A percentile compares a stretch with the other conserved stretches of the same genome.
phyloP scores from a whole-genome alignment of 2,329 filamentous ascomycete species.

The Pyrenophora graminea region DNA sequence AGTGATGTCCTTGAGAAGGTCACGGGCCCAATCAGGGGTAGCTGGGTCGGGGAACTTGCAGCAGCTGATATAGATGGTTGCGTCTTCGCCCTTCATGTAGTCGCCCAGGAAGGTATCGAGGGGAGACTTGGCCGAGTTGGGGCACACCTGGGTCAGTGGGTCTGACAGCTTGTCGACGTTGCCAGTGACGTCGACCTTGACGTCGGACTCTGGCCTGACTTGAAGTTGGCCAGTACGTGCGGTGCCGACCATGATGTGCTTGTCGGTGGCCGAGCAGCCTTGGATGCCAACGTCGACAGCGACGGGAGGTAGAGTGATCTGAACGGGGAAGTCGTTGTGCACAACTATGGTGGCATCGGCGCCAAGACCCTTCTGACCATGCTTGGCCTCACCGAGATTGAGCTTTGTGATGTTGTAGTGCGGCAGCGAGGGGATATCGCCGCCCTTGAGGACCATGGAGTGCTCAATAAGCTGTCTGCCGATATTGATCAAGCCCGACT shows the following conservation, averaged over 20 bases:
- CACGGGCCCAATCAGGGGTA: slow-evolving; percentile 80
- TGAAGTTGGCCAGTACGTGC: slow-evolving; percentile 70
- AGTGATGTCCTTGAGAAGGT: slow-evolving; percentile 79
- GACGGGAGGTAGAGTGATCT: slow-evolving; percentile 75
- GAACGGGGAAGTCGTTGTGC: slow-evolving; percentile 77
- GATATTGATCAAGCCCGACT: slow-evolving; percentile 77
- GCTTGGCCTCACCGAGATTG: slow-evolving; percentile 72
- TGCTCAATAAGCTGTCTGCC: slow-evolving; percentile 77
- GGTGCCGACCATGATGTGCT: slow-evolving; percentile 77
- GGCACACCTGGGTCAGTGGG: slow-evolving; percentile 72
- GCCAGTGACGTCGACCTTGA: slow-evolving; percentile 72
- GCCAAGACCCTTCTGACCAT: slow-evolving; percentile 67
- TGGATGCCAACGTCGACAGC: slow-evolving; percentile 84
- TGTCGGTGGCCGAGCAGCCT: slow-evolving; percentile 73
- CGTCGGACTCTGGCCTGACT: slow-evolving; percentile 68
- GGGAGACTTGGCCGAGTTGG: slow-evolving; percentile 76
- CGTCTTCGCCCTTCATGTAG: slow-evolving; percentile 79
- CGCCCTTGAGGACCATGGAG: slow-evolving; percentile 74
- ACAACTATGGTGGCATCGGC: slow-evolving; percentile 76
- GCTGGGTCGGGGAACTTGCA: slow-evolving; percentile 67
- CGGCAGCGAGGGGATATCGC: slow-evolving; percentile 75
- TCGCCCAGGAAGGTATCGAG: slow-evolving; percentile 79
- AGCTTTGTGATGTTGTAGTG: slow-evolving; percentile 81
- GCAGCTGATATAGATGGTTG: slow-evolving; percentile 82
- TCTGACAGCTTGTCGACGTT: slow-evolving; percentile 75